Evolutionary conservation across 441 rosid genomes (phyloP).

Genomic region (Gossypium davidsonii): DNA sequence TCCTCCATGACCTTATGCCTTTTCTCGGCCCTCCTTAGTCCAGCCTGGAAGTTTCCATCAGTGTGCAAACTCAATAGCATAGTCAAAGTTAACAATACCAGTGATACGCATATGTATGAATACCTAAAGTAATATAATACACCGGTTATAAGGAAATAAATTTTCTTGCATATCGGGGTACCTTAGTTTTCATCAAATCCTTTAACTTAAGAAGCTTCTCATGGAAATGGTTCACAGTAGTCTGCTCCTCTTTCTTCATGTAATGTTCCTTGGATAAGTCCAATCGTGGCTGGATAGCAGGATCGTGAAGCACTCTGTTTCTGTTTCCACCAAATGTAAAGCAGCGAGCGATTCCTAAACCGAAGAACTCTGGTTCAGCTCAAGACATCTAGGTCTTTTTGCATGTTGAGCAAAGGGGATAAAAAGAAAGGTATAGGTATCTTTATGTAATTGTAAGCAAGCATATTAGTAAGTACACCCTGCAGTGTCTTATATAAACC

Average conservation of each 20-base stretch:
- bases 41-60: constrained; percentile 42
- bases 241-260: constrained; percentile 68
- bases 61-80: background rate
- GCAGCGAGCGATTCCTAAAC: constrained; percentile 76
- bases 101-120: background rate
- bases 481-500: background rate
- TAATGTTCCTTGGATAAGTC: constrained; percentile 67
- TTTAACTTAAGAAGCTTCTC: constrained; percentile 85
- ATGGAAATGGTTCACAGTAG: constrained; percentile 77
- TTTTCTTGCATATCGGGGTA: constrained; percentile 5
- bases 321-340: constrained; percentile 80
- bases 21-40: constrained; percentile 61
- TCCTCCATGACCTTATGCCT: constrained; percentile 73
- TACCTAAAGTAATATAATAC: background rate
- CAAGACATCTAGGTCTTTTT: background rate
- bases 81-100: background rate
- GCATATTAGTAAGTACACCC: background rate
- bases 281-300: constrained; percentile 50
- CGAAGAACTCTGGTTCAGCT: background rate
- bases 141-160: background rate
- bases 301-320: constrained; percentile 66
- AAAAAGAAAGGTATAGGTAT: background rate
- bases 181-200: constrained; percentile 74
- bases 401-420: background rate
- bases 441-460: background rate